Percentiles rank a stretch among this genome's conserved stretches.
Evolutionary conservation across 306 rosid genomes (phyloP).

Genomic region (Medicago ruthenica): DNA sequence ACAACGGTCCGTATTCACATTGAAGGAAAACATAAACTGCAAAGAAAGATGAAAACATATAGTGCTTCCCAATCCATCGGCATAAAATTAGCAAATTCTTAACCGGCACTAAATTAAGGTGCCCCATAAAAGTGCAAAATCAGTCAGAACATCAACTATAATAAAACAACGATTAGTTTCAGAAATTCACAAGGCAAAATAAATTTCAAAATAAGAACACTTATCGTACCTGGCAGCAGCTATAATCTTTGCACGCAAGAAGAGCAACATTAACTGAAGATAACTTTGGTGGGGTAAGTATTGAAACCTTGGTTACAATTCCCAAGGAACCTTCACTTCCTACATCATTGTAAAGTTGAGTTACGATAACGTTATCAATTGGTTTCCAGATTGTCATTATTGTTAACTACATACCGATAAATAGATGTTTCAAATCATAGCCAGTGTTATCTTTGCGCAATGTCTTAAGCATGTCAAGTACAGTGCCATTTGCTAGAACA

Average conservation of each 20-base stretch:
- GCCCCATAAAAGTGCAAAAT: too few relatives aligned
- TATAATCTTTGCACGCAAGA: slow-evolving; percentile 83
- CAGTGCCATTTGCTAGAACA: slow-evolving; percentile 90
- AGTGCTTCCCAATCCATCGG: not conserved
- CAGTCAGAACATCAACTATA: not conserved
- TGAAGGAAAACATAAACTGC: not conserved
- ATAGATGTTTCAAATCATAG: slow-evolving; percentile 89
- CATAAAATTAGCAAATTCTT: not conserved
- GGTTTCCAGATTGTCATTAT: slow-evolving; percentile 33
- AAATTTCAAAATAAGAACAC: slow-evolving; percentile 39
- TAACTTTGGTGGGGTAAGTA: slow-evolving; percentile 91
- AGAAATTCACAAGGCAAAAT: slow-evolving; percentile 27
- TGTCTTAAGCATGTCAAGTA: slow-evolving; percentile 89
- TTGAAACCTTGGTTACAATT: slow-evolving; percentile 88
- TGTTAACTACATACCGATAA: slow-evolving; percentile 68
- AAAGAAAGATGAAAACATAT: not conserved
- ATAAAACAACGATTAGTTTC: not conserved
- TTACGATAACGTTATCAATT: slow-evolving; percentile 30
- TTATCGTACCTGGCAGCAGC: slow-evolving; percentile 77
- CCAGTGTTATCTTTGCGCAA: slow-evolving; percentile 98
- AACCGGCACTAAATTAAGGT: not conserved
- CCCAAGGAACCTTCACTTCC: slow-evolving; percentile 99
- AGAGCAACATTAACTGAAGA: slow-evolving; percentile 82
- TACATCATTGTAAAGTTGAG: slow-evolving; percentile 47
- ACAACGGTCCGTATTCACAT: too few relatives aligned